phyloP scores from a whole-genome alignment of 2,329 filamentous ascomycete genomes.

The Colletotrichum simmondsii region DNA sequence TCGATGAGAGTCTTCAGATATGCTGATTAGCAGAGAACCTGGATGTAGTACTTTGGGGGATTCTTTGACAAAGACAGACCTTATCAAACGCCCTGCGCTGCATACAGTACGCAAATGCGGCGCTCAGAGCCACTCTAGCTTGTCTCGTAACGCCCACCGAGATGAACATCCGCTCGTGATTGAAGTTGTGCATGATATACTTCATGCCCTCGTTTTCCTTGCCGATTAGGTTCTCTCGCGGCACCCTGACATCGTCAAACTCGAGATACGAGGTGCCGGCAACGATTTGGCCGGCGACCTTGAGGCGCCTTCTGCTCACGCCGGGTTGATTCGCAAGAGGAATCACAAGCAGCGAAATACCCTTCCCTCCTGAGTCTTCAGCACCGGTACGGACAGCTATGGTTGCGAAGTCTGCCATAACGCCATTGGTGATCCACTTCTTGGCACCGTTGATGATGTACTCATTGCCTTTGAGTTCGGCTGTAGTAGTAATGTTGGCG shows the following conservation, averaged over 20 bases:
- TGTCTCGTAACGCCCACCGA: neutral
- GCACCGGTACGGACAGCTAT: neutral
- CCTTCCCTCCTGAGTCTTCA: neutral
- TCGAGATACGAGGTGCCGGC: neutral
- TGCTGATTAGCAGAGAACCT: neutral
- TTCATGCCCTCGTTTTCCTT: neutral
- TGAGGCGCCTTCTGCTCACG: neutral
- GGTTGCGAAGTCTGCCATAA: neutral
- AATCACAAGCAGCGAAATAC: neutral
- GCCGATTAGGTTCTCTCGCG: neutral
- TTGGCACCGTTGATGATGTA: neutral
- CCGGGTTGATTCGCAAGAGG: neutral
- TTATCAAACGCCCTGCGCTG: neutral
- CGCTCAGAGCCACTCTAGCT: neutral
- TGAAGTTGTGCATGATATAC: neutral
- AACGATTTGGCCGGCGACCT: neutral
- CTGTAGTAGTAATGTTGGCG: neutral
- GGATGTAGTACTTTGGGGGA: neutral
- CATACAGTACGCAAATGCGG: neutral
- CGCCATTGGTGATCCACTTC: neutral
- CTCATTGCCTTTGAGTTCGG: neutral
- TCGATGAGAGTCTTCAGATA: neutral
- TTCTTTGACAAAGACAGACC: neutral
- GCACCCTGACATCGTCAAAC: neutral
- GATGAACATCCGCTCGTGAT: neutral